phyloP scores from a whole-genome alignment of 805 yeast genomes.

The Saturnispora zaruensis region DNA sequence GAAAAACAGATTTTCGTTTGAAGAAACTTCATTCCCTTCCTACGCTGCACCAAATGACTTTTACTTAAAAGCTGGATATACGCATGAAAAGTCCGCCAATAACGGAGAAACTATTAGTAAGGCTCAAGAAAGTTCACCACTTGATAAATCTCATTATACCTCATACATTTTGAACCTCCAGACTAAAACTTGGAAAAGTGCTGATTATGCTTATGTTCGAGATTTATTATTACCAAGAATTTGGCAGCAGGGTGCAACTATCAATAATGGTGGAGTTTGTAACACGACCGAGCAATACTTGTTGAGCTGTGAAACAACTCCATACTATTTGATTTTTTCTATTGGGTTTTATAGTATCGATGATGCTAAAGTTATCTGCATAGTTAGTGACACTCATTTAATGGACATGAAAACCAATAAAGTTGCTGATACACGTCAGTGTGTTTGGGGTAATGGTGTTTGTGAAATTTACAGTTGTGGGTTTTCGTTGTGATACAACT shows the following conservation, averaged over 20 bases:
- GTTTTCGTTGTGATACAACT: neutral
- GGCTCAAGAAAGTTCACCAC: neutral
- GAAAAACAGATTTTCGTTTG: conserved; percentile 1
- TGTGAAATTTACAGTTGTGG: conserved; percentile 10
- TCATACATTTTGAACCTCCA: conserved; percentile 15
- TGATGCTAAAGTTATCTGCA: conserved; percentile 9
- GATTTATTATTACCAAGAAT: neutral
- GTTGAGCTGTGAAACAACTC: neutral
- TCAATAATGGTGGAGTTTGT: neutral
- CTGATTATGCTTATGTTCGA: conserved; percentile 9
- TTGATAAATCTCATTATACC: conserved; percentile 2
- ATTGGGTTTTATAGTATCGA: conserved; percentile 2
- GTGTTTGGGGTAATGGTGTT: conserved; percentile 11
- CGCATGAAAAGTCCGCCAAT: neutral
- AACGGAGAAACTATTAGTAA: neutral
- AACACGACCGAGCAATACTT: neutral
- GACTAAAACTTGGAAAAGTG: conserved; percentile 19
- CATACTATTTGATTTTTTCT: conserved; percentile 2
- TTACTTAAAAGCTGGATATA: neutral
- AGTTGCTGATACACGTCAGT: conserved; percentile 1
- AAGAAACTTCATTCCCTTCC: neutral
- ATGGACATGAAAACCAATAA: conserved; percentile 8
- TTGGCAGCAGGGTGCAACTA: neutral
- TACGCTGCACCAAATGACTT: neutral
- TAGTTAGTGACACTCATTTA: conserved; percentile 10